These are phyloP conservation scores for Phytophthora crassamura DNA, from an alignment of 352 stramenopile genomes.

Conservation along the genomic window DNA sequence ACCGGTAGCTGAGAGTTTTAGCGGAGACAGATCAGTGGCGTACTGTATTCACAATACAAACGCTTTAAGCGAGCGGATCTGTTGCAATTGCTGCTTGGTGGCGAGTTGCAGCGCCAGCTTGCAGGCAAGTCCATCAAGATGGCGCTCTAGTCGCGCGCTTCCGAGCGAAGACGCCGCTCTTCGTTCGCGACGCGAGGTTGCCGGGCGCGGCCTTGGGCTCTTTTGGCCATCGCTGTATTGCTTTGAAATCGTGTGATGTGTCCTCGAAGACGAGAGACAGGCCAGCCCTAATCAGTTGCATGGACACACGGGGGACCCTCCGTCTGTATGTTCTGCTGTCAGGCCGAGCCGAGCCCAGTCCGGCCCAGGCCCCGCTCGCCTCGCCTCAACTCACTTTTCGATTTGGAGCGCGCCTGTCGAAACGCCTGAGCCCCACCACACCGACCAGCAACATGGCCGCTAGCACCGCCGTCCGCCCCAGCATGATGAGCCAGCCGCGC, in stretches of 20 bases:
- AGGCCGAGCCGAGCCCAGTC: slow-evolving; percentile 8
- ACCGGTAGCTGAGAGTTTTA: background rate
- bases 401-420: slow-evolving; percentile 40
- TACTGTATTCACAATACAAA: too few species aligned
- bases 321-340: slow-evolving; percentile 1
- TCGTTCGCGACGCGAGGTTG: slow-evolving; percentile 14
- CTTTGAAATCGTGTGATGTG: slow-evolving; percentile 35
- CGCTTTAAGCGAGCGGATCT: too few species aligned
- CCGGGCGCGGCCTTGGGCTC: slow-evolving; percentile 7
- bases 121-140: slow-evolving; percentile 5
- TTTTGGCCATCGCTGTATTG: slow-evolving; percentile 25
- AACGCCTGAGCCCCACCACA: slow-evolving; percentile 1
- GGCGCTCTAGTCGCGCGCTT: slow-evolving; percentile 12
- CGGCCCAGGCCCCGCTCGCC: background rate
- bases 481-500: slow-evolving; percentile 19
- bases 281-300: slow-evolving; percentile 4
- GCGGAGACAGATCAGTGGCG: too few species aligned
- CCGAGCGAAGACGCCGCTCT: too few species aligned
- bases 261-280: slow-evolving; percentile 22
- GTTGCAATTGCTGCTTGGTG: slow-evolving; percentile 6
- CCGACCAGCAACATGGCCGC: slow-evolving; percentile 22
- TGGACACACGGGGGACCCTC: slow-evolving; percentile 5
- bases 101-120: background rate
- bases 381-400: slow-evolving; percentile 39
- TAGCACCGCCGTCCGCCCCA: slow-evolving; percentile 17